phyloP scores from a whole-genome alignment of 2,329 filamentous ascomycete species.

The Fusarium aywerte region DNA sequence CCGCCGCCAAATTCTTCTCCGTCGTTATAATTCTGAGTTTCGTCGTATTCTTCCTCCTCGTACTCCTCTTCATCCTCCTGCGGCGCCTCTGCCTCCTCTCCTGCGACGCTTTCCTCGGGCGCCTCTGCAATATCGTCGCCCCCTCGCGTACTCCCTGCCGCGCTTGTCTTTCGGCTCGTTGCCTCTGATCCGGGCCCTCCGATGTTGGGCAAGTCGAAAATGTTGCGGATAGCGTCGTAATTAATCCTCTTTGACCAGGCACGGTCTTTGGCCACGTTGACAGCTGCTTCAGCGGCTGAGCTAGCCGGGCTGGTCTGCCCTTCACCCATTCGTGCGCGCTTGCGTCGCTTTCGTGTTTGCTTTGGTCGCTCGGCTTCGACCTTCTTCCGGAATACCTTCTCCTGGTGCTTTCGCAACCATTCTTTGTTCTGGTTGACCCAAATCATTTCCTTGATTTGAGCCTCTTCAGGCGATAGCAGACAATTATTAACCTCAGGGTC shows the following conservation, averaged over 20 bases:
- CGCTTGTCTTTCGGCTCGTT: constrained; percentile 58
- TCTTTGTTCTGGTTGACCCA: constrained; percentile 97
- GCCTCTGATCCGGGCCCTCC: constrained; percentile 62
- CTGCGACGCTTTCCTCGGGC: constrained; percentile 52
- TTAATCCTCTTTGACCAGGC: constrained; percentile 81
- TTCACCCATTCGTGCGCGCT: constrained; percentile 69
- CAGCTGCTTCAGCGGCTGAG: constrained; percentile 75
- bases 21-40: constrained; percentile 49
- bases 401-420: constrained; percentile 87
- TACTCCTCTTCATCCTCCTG: constrained; percentile 50
- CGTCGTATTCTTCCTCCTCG: constrained; percentile 52
- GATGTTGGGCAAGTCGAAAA: constrained; percentile 62
- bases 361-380: constrained; percentile 67
- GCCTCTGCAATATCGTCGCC: constrained; percentile 52
- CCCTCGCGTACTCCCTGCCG: constrained; percentile 52
- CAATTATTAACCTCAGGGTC: constrained; percentile 90
- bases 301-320: constrained; percentile 73
- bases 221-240: constrained; percentile 70
- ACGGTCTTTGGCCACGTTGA: constrained; percentile 73
- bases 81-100: constrained; percentile 48
- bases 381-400: constrained; percentile 81
- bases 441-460: constrained; percentile 85
- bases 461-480: constrained; percentile 77
- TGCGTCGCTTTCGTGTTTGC: constrained; percentile 65
- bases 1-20: constrained; percentile 51